Percentiles rank a stretch among this genome's conserved stretches.
Evolutionary conservation across 1,284 basidiomycete genomes (phyloP).

Genomic region (Microbotryomycetes sp.): DNA sequence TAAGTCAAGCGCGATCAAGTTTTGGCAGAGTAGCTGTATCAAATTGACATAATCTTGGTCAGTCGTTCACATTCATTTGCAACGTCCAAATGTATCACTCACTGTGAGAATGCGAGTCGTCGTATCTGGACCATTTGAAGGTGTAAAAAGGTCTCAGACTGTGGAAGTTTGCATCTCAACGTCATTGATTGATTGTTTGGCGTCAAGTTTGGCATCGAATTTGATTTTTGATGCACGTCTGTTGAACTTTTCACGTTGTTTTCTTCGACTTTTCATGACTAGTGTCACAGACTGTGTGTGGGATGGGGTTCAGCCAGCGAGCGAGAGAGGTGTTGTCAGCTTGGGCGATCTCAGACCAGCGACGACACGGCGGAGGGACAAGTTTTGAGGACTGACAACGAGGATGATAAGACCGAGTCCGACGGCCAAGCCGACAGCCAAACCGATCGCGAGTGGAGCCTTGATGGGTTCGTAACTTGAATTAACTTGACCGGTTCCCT

Average conservation of each 20-base stretch:
- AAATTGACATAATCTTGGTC: too few relatives aligned
- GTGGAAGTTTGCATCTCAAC: not conserved
- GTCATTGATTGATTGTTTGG: not conserved
- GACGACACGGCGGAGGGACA: not conserved
- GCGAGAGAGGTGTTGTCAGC: not conserved
- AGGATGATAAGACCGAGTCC: not conserved
- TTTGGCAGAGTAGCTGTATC: too few relatives aligned
- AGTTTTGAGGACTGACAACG: not conserved
- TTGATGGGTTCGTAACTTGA: not conserved
- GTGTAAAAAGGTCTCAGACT: too few relatives aligned
- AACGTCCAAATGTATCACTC: too few relatives aligned
- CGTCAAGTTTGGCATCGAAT: not conserved
- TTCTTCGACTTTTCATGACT: not conserved
- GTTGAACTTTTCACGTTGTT: not conserved
- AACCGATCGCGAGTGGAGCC: not conserved
- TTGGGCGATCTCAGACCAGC: too few relatives aligned
- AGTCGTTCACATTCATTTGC: too few relatives aligned
- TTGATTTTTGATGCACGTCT: not conserved
- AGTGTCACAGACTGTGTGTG: not conserved
- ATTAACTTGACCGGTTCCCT: not conserved
- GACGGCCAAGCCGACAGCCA: not conserved
- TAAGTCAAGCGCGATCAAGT: too few relatives aligned
- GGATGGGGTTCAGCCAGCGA: not conserved
- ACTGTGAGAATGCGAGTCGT: too few relatives aligned
- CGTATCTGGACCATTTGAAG: too few relatives aligned